Conservation (phyloP, 169 alveolate species). For the Ichthyophthirius multifiliis region DNA sequence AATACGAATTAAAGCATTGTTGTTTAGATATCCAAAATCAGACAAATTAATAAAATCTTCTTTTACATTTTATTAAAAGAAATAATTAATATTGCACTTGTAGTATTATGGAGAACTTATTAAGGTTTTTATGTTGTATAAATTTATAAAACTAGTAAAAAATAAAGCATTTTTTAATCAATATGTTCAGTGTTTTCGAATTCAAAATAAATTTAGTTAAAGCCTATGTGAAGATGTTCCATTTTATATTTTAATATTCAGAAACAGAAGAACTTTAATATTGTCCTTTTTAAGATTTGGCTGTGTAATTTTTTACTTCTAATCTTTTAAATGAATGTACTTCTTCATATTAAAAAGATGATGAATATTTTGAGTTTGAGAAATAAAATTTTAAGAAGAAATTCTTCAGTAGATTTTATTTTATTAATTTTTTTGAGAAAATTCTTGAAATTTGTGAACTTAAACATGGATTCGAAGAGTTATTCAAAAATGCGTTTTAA, state of each 20-base stretch:
- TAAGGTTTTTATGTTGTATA: background rate
- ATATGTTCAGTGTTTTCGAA: background rate
- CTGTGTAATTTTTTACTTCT: constrained; percentile 17
- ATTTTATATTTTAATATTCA: background rate
- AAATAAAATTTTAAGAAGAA: background rate
- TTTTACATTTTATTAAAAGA: no score
- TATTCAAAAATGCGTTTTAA: background rate
- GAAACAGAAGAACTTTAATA: background rate
- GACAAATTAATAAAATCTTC: background rate
- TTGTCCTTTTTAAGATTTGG: background rate
- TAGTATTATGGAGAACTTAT: background rate
- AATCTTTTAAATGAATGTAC: background rate
- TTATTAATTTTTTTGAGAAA: no score
- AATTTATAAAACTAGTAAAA: background rate
- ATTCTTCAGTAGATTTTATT: no score
- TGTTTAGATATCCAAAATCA: background rate
- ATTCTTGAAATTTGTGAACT: no score
- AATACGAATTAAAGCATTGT: background rate
- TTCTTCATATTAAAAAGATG: no score
- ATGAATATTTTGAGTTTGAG: no score
- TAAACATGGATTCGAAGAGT: no score
- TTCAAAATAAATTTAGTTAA: background rate
- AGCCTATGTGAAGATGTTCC: background rate
- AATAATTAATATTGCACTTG: background rate
- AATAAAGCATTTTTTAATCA: background rate